A percentile compares a stretch with the other conserved stretches of the same genome.
phyloP scores from a whole-genome alignment of 805 yeast genomes.

The Priceomyces fermenticarens region DNA sequence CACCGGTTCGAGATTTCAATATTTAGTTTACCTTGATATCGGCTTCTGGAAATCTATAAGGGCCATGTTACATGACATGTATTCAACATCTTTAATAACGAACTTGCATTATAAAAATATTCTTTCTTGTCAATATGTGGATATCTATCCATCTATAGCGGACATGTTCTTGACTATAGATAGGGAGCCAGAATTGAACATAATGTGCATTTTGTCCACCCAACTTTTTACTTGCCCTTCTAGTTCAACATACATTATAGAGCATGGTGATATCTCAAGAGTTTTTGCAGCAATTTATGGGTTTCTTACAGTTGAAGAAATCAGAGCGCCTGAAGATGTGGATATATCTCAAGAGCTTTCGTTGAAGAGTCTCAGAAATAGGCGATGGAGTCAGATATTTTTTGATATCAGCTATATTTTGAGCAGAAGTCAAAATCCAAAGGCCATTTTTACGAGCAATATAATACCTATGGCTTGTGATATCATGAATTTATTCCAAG shows the following conservation, averaged over 20 bases:
- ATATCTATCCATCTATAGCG: conserved; percentile 71
- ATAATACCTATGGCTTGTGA: conserved; percentile 63
- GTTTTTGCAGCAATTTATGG: conserved; percentile 63
- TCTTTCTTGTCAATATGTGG: conserved; percentile 78
- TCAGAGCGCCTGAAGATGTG: conserved; percentile 42
- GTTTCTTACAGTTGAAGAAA: conserved; percentile 54
- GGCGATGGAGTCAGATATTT: conserved; percentile 76
- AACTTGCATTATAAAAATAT: conserved; percentile 53
- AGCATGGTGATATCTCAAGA: conserved; percentile 62
- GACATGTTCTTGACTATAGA: conserved; percentile 71
- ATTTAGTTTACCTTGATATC: conserved; percentile 61
- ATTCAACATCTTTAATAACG: conserved; percentile 61
- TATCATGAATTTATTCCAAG: conserved; percentile 67
- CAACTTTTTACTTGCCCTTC: conserved; percentile 91
- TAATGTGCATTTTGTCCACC: conserved; percentile 69
- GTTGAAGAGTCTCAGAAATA: conserved; percentile 54
- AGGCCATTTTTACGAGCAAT: conserved; percentile 40
- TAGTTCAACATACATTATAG: conserved; percentile 59
- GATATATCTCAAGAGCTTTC: conserved; percentile 34
- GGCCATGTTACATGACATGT: conserved; percentile 56
- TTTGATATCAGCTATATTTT: conserved; percentile 77
- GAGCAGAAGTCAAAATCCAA: conserved; percentile 60
- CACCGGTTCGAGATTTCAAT: conserved; percentile 57
- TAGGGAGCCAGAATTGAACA: conserved; percentile 83
- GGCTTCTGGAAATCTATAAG: conserved; percentile 70